Conservation (phyloP, 495 filamentous ascomycete genomes). For the Aspergillus cavernicola region DNA sequence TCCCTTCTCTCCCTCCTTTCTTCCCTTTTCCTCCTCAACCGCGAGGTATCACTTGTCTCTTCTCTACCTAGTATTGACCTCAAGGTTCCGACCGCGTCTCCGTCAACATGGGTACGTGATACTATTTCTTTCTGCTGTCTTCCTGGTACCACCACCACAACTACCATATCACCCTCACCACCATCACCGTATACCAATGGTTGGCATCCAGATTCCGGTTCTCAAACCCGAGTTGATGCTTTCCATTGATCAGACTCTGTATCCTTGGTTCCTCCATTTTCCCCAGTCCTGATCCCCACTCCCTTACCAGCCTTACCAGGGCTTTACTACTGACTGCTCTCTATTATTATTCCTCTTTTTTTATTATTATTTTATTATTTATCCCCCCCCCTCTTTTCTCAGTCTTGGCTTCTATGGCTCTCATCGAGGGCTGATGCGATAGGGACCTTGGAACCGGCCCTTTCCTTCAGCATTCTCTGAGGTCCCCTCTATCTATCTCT, state of each 20-base stretch:
- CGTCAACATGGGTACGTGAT: conserved; percentile 31
- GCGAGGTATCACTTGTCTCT: conserved; percentile 10
- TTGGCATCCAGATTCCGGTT: no score
- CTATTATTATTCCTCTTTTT: conserved; percentile 9
- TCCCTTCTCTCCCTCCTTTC: no score
- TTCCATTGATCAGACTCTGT: conserved; percentile 7
- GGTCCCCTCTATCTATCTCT: neutral
- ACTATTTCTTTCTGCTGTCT: conserved; percentile 13
- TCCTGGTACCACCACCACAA: neutral
- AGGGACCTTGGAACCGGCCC: conserved; percentile 3
- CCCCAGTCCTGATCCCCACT: conserved; percentile 10
- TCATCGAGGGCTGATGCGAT: conserved; percentile 1
- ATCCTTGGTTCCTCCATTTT: conserved; percentile 15
- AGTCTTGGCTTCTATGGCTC: conserved; percentile 15
- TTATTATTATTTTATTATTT: conserved; percentile 3
- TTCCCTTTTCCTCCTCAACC: neutral
- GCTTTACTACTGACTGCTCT: neutral
- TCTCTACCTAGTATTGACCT: neutral
- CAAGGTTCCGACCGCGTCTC: conserved; percentile 1
- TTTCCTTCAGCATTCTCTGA: neutral
- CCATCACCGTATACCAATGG: no score
- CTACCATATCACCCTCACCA: neutral
- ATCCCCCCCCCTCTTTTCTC: conserved; percentile 5
- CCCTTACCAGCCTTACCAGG: neutral
- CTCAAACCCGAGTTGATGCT: conserved; percentile 2